Conservation (phyloP, 441 rosid genomes). For the Geranium incanum region DNA sequence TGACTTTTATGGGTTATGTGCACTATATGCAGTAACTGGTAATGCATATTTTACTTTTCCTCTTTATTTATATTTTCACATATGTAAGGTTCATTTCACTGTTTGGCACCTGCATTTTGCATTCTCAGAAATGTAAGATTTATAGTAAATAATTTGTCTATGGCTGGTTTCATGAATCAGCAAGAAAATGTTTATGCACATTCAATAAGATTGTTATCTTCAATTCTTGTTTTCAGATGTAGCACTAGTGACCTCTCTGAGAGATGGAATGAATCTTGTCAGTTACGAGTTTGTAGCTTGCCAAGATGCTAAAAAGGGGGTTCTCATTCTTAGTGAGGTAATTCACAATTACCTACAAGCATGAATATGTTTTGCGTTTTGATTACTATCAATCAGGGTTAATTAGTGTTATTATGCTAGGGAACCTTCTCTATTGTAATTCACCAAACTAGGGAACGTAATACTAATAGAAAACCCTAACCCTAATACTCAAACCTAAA, state of each 20-base stretch:
- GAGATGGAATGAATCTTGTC: slow-evolving; percentile 99
- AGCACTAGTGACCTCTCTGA: slow-evolving; percentile 90
- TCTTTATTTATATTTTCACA: slow-evolving; percentile 1
- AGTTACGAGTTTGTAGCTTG: slow-evolving; percentile 99
- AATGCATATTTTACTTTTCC: slow-evolving; percentile 17
- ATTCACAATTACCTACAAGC: slow-evolving; percentile 21
- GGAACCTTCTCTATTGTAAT: not conserved
- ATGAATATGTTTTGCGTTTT: slow-evolving; percentile 3
- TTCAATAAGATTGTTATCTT: not conserved
- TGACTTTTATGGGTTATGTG: slow-evolving; percentile 75
- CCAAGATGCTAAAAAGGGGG: slow-evolving; percentile 93
- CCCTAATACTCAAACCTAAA: too few relatives aligned
- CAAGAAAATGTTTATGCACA: not conserved
- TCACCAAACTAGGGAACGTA: too few relatives aligned
- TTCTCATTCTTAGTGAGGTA: slow-evolving; percentile 98
- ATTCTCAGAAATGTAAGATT: not conserved
- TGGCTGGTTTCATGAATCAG: not conserved
- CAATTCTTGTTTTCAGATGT: slow-evolving; percentile 46
- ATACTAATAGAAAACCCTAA: too few relatives aligned
- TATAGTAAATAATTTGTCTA: not conserved
- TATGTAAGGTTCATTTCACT: not conserved
- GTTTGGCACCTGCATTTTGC: not conserved
- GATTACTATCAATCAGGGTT: not conserved
- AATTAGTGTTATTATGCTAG: not conserved
- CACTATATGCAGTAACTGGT: slow-evolving; percentile 97